Base-by-base conservation (phyloP, 208 protist genomes). In the Crithidia expoeki region DNA sequence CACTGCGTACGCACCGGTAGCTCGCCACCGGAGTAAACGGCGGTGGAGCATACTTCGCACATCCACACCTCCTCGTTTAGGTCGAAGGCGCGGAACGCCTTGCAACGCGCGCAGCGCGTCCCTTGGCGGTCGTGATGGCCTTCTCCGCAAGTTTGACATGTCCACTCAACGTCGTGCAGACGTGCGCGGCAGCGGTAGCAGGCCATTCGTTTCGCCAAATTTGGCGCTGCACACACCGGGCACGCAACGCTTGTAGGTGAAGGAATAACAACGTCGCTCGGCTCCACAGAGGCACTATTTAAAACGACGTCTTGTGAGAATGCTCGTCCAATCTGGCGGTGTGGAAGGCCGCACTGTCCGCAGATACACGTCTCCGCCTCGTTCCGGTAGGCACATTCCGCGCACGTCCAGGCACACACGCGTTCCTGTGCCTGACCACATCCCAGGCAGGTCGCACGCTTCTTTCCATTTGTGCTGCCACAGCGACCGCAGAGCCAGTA, bases 401-500 rank as follows among this genome's bases (percentile, higher is more conserved):
- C 36, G 62, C 91, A 94, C 17, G 12, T 69, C 89, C 91, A 96
- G 28, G 72, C 63, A 12, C 60, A 62, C 28, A 63, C 68, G 19
- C 50, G 63, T 16, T 65, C 51, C 28, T 77, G 85, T 21, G 68
- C 27, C 28, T 60, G 67, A 14, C 66, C 76, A 62, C 91, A 96
- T 14, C 91, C 91, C 11, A 96, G 62, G 56, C 91, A 96, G 17
- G 33, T 25, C 1, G 3, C 25, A 1, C 91, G 88, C 12, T 79
- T 70, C 17, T 69, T 68, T 2, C 81, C 77, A 61, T 94, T 96
- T 5, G 75, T 86, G 73, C 91, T 96, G 62, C 72, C 80, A 78
- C 91, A 96, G 25, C 28, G 25, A 2, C 68, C 33, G 50, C 91
- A 96, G 30, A 88, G 78, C 89, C 91, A 96, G 64, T 96, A 94